A percentile compares a stretch with the other conserved stretches of the same genome.
Evolutionary conservation across 495 filamentous ascomycete genomes (phyloP).

Genomic region (Hypoxylon lenormandii): DNA sequence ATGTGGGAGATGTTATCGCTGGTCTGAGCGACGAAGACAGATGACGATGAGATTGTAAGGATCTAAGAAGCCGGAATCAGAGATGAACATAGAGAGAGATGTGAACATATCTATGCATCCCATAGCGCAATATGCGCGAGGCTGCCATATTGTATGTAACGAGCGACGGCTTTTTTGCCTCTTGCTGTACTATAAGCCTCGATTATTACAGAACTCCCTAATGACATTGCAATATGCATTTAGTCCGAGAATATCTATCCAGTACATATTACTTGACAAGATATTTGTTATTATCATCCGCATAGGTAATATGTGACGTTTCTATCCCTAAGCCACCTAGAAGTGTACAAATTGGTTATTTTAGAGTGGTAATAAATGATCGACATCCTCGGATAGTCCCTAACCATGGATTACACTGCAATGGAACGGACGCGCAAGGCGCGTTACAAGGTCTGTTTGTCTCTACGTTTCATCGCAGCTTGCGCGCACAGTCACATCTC

Average conservation of each 20-base stretch:
- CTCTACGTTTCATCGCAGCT: constrained; percentile 16
- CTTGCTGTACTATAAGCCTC: constrained; percentile 6
- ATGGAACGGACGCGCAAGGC: constrained; percentile 11
- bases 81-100: background rate
- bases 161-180: background rate
- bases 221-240: no score
- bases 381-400: constrained; percentile 20
- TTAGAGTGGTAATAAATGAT: constrained; percentile 23
- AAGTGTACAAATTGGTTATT: background rate
- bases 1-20: constrained; percentile 70
- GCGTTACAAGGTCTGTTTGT: constrained; percentile 14
- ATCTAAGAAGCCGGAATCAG: background rate
- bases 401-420: constrained; percentile 22
- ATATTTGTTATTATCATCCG: no score
- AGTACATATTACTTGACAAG: no score
- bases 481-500: background rate
- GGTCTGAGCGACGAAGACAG: constrained; percentile 57
- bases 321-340: no score
- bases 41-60: background rate
- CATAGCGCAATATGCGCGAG: background rate
- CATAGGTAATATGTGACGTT: no score
- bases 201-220: constrained; percentile 9
- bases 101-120: background rate
- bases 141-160: constrained; percentile 8
- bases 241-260: no score